Conservation (phyloP, 2,329 filamentous ascomycete species). For the Nemania sp. region DNA sequence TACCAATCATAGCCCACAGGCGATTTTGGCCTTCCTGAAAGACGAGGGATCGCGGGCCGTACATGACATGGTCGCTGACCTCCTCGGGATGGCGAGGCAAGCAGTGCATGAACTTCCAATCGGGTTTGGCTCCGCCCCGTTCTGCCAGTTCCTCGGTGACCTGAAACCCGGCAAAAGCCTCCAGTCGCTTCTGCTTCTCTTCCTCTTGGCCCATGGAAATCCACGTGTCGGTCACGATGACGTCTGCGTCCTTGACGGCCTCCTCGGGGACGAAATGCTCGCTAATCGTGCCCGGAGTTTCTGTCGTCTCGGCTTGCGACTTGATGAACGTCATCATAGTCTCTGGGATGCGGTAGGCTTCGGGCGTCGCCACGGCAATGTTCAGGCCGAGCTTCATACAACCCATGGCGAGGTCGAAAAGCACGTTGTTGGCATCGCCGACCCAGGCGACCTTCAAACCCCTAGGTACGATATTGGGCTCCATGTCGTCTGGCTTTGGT, state of each 20-base stretch:
- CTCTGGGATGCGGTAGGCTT: conserved; percentile 79
- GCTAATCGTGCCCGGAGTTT: conserved; percentile 65
- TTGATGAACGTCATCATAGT: conserved; percentile 74
- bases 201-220: conserved; percentile 97
- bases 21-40: conserved; percentile 95
- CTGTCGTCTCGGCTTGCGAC: conserved; percentile 60
- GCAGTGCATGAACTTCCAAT: conserved; percentile 99
- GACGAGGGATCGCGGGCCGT: conserved; percentile 80
- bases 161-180: conserved; percentile 87
- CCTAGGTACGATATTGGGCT: conserved; percentile 65
- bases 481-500: conserved; percentile 33
- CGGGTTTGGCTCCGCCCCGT: conserved; percentile 80
- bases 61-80: conserved; percentile 93
- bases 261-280: conserved; percentile 84
- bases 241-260: conserved; percentile 80
- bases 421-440: conserved; percentile 94
- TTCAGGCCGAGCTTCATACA: conserved; percentile 86
- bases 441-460: conserved; percentile 94
- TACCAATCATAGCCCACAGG: conserved; percentile 83
- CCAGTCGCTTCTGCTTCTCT: conserved; percentile 75
- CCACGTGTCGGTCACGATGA: conserved; percentile 97
- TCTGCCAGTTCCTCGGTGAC: conserved; percentile 84
- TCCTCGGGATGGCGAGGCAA: conserved; percentile 90
- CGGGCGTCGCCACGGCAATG: conserved; percentile 83
- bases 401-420: conserved; percentile 89